Evolutionary conservation across 2,329 filamentous ascomycete species (phyloP).

Genomic region (Pestalotiopsis fici): DNA sequence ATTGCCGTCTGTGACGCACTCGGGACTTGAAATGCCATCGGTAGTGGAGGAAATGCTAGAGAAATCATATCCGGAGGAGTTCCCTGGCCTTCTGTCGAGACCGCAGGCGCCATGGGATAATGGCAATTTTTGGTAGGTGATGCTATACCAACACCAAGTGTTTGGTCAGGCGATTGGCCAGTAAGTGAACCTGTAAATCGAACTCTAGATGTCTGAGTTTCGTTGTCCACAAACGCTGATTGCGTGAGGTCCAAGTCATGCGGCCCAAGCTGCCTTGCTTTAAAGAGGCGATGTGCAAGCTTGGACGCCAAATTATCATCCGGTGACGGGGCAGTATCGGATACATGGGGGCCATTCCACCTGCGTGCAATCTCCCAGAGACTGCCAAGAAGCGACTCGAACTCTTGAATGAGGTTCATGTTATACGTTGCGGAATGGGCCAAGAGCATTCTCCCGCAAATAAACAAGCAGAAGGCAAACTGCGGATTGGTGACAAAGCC

Average conservation of each 20-base stretch:
- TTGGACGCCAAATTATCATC: constrained; percentile 33
- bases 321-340: not conserved
- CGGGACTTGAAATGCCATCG: constrained; percentile 12
- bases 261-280: constrained; percentile 26
- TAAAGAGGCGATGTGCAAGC: constrained; percentile 30
- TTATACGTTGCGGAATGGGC: constrained; percentile 33
- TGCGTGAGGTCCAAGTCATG: constrained; percentile 32
- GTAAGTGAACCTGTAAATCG: not conserved
- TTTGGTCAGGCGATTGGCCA: not conserved
- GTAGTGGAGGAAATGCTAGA: constrained; percentile 17
- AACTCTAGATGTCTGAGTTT: not conserved
- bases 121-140: not conserved
- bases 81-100: not conserved
- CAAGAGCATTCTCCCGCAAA: constrained; percentile 44
- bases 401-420: constrained; percentile 25
- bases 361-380: constrained; percentile 35
- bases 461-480: constrained; percentile 47
- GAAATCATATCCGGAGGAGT: constrained; percentile 15
- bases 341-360: constrained; percentile 31
- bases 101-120: too few relatives aligned
- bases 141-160: not conserved
- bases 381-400: constrained; percentile 33
- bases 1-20: constrained; percentile 4
- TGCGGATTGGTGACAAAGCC: constrained; percentile 32
- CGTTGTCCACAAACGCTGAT: constrained; percentile 31